Conservation (phyloP, 2,329 filamentous ascomycete species). For the Grosmannia serpens region DNA sequence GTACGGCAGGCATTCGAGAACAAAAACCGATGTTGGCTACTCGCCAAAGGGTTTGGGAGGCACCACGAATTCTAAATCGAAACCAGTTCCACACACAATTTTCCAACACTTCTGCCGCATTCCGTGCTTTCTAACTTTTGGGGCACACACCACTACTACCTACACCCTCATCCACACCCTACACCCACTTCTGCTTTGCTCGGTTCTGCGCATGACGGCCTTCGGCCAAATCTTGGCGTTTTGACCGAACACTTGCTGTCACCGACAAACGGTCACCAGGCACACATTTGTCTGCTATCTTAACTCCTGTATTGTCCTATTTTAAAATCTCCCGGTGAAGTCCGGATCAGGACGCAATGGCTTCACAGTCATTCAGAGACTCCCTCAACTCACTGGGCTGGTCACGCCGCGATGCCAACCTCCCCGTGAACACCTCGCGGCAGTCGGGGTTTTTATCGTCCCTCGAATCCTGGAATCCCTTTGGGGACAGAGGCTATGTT, state of each 20-base stretch:
- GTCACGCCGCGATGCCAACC: conserved; percentile 72
- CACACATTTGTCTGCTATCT: background rate
- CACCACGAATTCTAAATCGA: no score
- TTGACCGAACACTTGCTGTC: background rate
- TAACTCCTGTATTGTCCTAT: background rate
- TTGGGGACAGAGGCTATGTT: conserved; percentile 76
- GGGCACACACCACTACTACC: background rate
- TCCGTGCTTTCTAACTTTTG: background rate
- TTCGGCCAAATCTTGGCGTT: background rate
- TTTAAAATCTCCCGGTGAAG: background rate
- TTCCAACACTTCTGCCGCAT: background rate
- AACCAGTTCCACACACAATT: background rate
- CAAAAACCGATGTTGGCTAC: no score
- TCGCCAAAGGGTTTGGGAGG: no score
- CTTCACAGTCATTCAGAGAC: conserved; percentile 80
- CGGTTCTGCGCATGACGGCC: background rate
- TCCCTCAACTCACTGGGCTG: conserved; percentile 92
- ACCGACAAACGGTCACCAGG: background rate
- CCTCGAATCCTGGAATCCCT: conserved; percentile 79
- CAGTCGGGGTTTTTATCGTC: conserved; percentile 67
- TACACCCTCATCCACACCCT: no score
- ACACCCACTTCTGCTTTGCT: background rate
- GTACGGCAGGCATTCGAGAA: no score
- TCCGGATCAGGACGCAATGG: conserved; percentile 41
- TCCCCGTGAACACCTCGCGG: conserved; percentile 61